These are phyloP conservation scores for Antitrichia curtipendula DNA, from an alignment of 225 moss, liverwort and hornwort genomes.

Conservation along the genomic window DNA sequence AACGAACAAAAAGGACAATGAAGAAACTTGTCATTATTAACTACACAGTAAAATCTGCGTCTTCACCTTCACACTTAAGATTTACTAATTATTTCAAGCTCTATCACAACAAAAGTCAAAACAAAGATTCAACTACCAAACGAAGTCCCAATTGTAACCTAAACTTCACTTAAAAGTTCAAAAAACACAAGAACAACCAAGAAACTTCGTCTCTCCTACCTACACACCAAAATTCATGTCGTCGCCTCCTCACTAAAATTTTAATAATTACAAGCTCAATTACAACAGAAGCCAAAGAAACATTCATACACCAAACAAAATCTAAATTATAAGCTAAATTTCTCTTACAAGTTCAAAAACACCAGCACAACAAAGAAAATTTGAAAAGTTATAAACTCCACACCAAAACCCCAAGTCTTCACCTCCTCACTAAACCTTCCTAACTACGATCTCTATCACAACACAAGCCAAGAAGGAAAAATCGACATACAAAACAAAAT, in stretches of 20 bases:
- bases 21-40: background rate
- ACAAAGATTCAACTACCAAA: background rate
- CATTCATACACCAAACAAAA: background rate
- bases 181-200: background rate
- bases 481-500: background rate
- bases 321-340: background rate
- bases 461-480: background rate
- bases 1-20: background rate
- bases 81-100: background rate
- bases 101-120: background rate
- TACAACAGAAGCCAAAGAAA: background rate
- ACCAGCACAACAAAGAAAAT: too few relatives aligned
- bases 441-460: background rate
- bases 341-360: too few relatives aligned
- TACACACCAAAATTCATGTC: background rate
- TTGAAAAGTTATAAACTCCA: background rate
- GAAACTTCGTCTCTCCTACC: background rate
- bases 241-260: background rate
- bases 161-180: background rate
- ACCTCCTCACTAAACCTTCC: background rate
- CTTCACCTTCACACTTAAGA: background rate
- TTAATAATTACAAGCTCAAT: background rate
- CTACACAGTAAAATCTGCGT: too few relatives aligned
- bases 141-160: background rate
- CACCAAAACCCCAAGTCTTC: background rate